These are phyloP conservation scores for Scheffersomyces quercinus DNA, from an alignment of 1,139 yeast genomes.

Conservation along the genomic window DNA sequence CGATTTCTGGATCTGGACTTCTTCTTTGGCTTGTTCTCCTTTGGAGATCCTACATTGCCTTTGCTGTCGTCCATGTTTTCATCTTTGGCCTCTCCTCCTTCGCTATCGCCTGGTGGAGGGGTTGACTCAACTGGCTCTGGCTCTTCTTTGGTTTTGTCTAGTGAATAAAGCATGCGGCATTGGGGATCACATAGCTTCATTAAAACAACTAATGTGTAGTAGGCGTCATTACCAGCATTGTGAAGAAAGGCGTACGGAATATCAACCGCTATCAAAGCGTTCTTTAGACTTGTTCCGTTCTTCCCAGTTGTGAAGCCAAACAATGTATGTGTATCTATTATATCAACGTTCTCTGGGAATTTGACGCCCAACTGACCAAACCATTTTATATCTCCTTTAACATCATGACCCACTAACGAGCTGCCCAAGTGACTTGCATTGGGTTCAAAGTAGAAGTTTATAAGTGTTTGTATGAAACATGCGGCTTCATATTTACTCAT, in stretches of 20 bases:
- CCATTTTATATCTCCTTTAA: conserved; percentile 63
- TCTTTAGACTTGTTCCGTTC: conserved; percentile 50
- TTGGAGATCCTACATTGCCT: background rate
- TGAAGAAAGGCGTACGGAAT: conserved; percentile 68
- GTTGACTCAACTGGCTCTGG: background rate
- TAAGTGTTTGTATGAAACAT: conserved; percentile 39
- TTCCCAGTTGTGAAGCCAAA: conserved; percentile 45
- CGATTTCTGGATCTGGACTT: too few relatives aligned
- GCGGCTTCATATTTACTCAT: conserved; percentile 38
- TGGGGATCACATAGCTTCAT: conserved; percentile 56
- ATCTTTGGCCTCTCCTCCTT: background rate
- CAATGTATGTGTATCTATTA: conserved; percentile 55
- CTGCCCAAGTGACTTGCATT: conserved; percentile 23
- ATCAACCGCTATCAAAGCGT: conserved; percentile 48
- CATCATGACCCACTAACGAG: conserved; percentile 67
- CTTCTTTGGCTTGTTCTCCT: background rate
- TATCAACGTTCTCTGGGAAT: conserved; percentile 35
- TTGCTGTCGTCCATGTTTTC: background rate
- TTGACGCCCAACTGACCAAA: conserved; percentile 47
- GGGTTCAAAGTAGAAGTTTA: conserved; percentile 34
- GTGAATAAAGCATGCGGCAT: background rate
- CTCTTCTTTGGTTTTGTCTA: background rate
- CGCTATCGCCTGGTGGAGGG: background rate
- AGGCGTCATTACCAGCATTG: conserved; percentile 85
- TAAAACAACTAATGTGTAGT: conserved; percentile 59